A percentile compares a stretch with the other conserved stretches of the same genome.
These are phyloP conservation scores for Apiospora aurea DNA, from an alignment of 2,329 filamentous ascomycete species.

Conservation along the genomic window DNA sequence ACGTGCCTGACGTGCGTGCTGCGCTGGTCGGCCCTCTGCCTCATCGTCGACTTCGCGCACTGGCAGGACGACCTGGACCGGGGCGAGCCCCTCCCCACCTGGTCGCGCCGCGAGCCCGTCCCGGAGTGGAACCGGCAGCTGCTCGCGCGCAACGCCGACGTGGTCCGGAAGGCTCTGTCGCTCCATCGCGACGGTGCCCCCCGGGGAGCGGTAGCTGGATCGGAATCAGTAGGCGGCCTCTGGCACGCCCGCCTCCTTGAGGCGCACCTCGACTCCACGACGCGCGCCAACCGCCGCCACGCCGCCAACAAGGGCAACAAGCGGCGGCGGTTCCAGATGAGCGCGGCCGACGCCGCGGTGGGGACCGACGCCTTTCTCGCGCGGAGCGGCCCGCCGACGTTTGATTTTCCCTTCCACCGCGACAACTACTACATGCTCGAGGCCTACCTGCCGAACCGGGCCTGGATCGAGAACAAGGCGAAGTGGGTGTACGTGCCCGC, in stretches of 20 bases:
- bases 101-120: conserved; percentile 52
- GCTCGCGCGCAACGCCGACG: conserved; percentile 48
- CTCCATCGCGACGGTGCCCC: conserved; percentile 37
- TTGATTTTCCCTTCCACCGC: conserved; percentile 61
- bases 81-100: conserved; percentile 58
- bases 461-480: conserved; percentile 54
- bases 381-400: conserved; percentile 55
- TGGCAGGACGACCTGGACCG: conserved; percentile 61
- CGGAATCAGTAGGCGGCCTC: conserved; percentile 36
- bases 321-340: conserved; percentile 54
- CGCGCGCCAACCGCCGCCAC: conserved; percentile 54
- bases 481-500: conserved; percentile 58
- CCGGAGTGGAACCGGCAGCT: conserved; percentile 59
- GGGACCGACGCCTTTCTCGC: conserved; percentile 60
- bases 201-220: no score
- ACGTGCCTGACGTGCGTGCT: conserved; percentile 64
- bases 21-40: conserved; percentile 62
- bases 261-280: conserved; percentile 54
- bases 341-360: conserved; percentile 48
- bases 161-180: conserved; percentile 53
- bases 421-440: conserved; percentile 67
- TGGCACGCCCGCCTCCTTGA: conserved; percentile 59
- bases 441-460: conserved; percentile 62
- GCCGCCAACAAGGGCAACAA: conserved; percentile 56
- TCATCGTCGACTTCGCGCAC: conserved; percentile 62